These are phyloP conservation scores for Pichia insulana DNA, from an alignment of 805 yeast genomes.

Conservation along the genomic window DNA sequence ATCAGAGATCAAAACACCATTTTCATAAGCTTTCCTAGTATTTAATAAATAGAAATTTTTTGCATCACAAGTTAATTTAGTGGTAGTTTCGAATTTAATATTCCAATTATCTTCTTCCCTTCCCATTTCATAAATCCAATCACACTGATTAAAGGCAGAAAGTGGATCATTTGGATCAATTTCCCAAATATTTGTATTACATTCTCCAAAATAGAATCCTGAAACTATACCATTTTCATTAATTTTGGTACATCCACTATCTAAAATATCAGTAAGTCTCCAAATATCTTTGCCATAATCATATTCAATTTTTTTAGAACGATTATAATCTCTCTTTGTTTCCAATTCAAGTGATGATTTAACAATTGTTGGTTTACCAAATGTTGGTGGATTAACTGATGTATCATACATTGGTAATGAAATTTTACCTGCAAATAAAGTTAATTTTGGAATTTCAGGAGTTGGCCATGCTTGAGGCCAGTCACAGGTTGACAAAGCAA, in stretches of 20 bases:
- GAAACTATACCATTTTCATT: constrained; percentile 26
- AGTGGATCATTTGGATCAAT: constrained; percentile 32
- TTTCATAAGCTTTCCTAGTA: constrained; percentile 29
- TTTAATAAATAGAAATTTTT: constrained; percentile 28
- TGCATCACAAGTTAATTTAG: constrained; percentile 26
- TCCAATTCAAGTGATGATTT: constrained; percentile 21
- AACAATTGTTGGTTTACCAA: constrained; percentile 25
- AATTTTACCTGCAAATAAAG: constrained; percentile 26
- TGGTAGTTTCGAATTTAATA: constrained; percentile 26
- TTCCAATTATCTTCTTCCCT: constrained; percentile 34
- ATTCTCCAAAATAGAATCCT: constrained; percentile 33
- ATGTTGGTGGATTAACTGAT: constrained; percentile 18
- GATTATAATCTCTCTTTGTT: constrained; percentile 20
- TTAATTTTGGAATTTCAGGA: constrained; percentile 32
- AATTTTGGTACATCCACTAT: constrained; percentile 29
- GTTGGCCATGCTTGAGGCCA: constrained; percentile 44
- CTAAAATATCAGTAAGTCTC: constrained; percentile 28
- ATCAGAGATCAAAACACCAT: constrained; percentile 25
- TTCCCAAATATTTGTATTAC: constrained; percentile 33
- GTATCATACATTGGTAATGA: constrained; percentile 24
- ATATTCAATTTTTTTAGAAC: constrained; percentile 22
- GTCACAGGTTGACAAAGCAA: constrained; percentile 36
- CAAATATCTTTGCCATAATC: constrained; percentile 30
- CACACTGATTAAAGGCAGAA: constrained; percentile 31
- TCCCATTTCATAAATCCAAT: constrained; percentile 35